Evolutionary conservation across 2,329 filamentous ascomycete species (phyloP).

Genomic region (Colletotrichum cuscutae): DNA sequence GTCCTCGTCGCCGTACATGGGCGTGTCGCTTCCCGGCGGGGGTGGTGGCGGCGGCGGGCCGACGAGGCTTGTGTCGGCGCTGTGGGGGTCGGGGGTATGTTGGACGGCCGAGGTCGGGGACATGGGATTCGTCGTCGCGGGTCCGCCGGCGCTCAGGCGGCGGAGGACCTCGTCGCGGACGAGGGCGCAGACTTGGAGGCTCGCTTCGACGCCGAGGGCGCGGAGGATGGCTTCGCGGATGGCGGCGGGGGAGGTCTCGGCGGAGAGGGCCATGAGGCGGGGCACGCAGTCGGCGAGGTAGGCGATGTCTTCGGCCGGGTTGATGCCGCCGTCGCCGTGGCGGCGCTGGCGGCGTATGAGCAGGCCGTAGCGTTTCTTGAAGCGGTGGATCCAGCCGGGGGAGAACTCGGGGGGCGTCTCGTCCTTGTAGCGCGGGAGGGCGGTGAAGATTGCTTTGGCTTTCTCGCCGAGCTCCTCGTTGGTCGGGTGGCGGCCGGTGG

Average conservation of each 20-base stretch:
- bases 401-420: slow-evolving; percentile 71
- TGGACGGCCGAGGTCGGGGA: slow-evolving; percentile 20
- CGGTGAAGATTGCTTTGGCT: slow-evolving; percentile 67
- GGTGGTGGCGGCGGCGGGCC: slow-evolving; percentile 1
- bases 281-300: slow-evolving; percentile 71
- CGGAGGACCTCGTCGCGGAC: slow-evolving; percentile 68
- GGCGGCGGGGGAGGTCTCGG: slow-evolving; percentile 68
- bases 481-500: slow-evolving; percentile 65
- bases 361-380: slow-evolving; percentile 71
- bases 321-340: slow-evolving; percentile 56
- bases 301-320: slow-evolving; percentile 65
- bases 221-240: slow-evolving; percentile 68
- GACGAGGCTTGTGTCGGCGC: slow-evolving; percentile 34
- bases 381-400: slow-evolving; percentile 72
- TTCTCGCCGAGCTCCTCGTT: slow-evolving; percentile 73
- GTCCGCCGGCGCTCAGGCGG: slow-evolving; percentile 38
- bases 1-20: slow-evolving; percentile 61
- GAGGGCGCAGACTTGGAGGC: slow-evolving; percentile 63
- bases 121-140: slow-evolving; percentile 17
- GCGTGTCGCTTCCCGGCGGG: slow-evolving; percentile 63
- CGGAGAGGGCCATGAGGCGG: slow-evolving; percentile 66
- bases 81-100: slow-evolving; percentile 33
- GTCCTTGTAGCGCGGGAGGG: slow-evolving; percentile 69
- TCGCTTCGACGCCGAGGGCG: slow-evolving; percentile 65
- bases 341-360: slow-evolving; percentile 67